Evolutionary conservation across 306 rosid genomes (phyloP).

Genomic region (Rosa rugosa): DNA sequence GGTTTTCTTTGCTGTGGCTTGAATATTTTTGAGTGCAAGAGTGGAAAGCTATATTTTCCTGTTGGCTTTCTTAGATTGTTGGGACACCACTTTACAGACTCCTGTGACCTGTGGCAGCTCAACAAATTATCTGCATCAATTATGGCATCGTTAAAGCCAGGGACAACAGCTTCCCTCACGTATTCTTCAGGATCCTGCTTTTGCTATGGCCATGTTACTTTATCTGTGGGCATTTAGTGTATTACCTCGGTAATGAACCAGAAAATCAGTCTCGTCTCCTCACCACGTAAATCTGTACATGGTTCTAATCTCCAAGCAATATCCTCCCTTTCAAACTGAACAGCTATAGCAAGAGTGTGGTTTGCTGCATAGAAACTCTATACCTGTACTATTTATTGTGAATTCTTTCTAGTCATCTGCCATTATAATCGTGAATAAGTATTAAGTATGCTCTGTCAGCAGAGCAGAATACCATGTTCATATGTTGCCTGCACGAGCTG

Average conservation of each 20-base stretch:
- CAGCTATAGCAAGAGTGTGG: background rate
- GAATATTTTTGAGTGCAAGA: background rate
- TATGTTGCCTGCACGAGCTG: background rate
- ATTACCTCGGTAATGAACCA: background rate
- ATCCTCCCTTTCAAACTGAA: background rate
- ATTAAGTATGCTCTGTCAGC: background rate
- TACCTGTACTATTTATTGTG: background rate
- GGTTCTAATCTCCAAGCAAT: background rate
- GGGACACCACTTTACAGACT: background rate
- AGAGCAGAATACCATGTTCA: slow-evolving; percentile 7
- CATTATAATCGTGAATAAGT: background rate
- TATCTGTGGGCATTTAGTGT: background rate
- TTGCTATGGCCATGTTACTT: background rate
- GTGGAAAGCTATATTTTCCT: background rate
- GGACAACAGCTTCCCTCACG: background rate
- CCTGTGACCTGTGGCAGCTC: background rate
- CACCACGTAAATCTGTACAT: background rate
- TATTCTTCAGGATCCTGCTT: slow-evolving; percentile 5
- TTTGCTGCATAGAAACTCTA: too few species aligned
- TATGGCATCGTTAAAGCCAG: background rate
- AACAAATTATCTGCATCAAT: background rate
- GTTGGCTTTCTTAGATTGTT: background rate
- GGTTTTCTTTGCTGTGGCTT: slow-evolving; percentile 11
- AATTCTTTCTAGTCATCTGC: slow-evolving; percentile 3
- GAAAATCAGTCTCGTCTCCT: background rate